Evolutionary conservation across 768 basidiomycete genomes (phyloP).

Genomic region (Calocybe indica): DNA sequence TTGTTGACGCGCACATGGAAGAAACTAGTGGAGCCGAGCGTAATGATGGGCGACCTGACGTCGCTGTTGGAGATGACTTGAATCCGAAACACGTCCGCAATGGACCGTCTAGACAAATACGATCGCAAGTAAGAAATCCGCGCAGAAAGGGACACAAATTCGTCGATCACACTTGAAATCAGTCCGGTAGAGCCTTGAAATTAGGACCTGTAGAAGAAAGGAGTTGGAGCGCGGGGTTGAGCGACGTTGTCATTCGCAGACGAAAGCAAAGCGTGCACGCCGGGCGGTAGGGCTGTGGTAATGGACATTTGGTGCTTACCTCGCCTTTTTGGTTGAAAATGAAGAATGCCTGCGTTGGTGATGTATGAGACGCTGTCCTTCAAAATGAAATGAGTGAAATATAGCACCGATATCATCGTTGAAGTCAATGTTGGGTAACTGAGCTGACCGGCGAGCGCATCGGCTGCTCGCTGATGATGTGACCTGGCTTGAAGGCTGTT

Average conservation of each 20-base stretch:
- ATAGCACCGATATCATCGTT: no score
- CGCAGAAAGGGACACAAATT: background rate
- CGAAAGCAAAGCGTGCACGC: no score
- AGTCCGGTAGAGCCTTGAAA: constrained; percentile 91
- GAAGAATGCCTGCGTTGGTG: constrained; percentile 77
- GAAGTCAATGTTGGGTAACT: no score
- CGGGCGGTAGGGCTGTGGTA: background rate
- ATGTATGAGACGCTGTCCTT: no score
- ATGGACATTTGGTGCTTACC: constrained; percentile 39
- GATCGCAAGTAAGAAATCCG: no score
- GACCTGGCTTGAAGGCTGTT: no score
- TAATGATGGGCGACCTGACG: constrained; percentile 95
- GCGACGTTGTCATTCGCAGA: no score
- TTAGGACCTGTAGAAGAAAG: constrained; percentile 63
- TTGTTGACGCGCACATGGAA: constrained; percentile 97
- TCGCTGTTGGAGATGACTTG: constrained; percentile 98
- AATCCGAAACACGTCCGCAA: constrained; percentile 97
- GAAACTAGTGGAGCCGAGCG: constrained; percentile 96
- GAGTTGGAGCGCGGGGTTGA: no score
- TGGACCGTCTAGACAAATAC: constrained; percentile 65
- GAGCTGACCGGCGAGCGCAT: no score
- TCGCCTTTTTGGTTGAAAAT: constrained; percentile 99
- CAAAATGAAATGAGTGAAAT: no score
- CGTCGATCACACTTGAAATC: constrained; percentile 83
- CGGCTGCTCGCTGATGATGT: no score